A percentile compares a stretch with the other conserved stretches of the same genome.
Evolutionary conservation across 2,329 filamentous ascomycete species (phyloP).

Genomic region (Fusarium dimerum): DNA sequence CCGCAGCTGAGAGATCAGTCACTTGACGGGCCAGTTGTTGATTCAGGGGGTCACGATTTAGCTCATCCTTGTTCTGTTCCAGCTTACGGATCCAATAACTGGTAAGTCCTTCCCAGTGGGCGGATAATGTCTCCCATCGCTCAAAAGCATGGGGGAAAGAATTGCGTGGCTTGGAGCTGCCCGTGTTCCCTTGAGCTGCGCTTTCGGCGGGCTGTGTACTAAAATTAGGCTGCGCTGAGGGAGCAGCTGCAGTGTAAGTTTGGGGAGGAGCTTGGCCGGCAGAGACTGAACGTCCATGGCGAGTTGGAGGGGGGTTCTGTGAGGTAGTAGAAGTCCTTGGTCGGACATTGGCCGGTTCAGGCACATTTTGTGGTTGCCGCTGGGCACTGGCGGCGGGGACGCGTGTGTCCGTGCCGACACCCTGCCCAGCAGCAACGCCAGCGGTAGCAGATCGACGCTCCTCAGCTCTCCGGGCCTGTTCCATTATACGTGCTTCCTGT

Average conservation of each 20-base stretch:
- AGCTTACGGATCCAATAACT: conserved; percentile 95
- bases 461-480: conserved; percentile 58
- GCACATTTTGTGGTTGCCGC: conserved; percentile 29
- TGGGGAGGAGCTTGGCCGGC: conserved; percentile 21
- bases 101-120: conserved; percentile 96
- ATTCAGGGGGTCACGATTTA: conserved; percentile 78
- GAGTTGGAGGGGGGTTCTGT: conserved; percentile 24
- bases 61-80: conserved; percentile 85
- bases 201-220: conserved; percentile 19
- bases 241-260: conserved; percentile 19
- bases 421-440: conserved; percentile 44
- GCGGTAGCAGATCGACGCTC: conserved; percentile 53
- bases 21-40: conserved; percentile 92
- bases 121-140: conserved; percentile 93
- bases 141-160: conserved; percentile 97
- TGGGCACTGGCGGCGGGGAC: conserved; percentile 37
- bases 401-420: conserved; percentile 31
- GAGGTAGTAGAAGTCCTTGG: conserved; percentile 29
- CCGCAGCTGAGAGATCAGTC: conserved; percentile 93
- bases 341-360: conserved; percentile 28
- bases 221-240: conserved; percentile 18
- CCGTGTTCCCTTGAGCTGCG: conserved; percentile 16
- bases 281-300: conserved; percentile 18
- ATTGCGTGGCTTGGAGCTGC: conserved; percentile 52
- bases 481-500: conserved; percentile 54